phyloP scores from a whole-genome alignment of 805 yeast species.

The Candida sakaeoensis region DNA sequence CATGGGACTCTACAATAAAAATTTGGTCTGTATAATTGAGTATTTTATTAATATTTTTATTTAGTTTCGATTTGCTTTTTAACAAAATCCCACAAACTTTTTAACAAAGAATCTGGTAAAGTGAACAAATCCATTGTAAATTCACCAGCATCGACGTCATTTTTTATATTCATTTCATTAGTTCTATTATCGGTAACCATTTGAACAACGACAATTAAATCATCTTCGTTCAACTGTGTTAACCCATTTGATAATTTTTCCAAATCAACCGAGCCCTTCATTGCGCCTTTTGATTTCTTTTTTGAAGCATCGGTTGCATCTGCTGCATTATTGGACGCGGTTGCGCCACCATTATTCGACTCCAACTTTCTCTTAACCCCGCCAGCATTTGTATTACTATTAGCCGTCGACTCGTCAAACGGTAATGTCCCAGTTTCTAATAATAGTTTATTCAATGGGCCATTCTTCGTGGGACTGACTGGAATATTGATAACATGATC shows the following conservation, averaged over 20 bases:
- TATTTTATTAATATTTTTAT: not conserved
- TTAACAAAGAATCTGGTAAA: constrained; percentile 83
- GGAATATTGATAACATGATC: constrained; percentile 81
- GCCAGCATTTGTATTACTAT: constrained; percentile 13
- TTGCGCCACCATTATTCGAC: constrained; percentile 10
- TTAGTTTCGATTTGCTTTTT: constrained; percentile 53
- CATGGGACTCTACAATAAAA: constrained; percentile 74
- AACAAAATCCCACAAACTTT: constrained; percentile 93
- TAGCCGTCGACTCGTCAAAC: constrained; percentile 20
- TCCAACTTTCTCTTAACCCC: constrained; percentile 12
- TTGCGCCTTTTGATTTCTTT: constrained; percentile 53
- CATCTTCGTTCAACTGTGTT: constrained; percentile 87
- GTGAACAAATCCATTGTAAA: constrained; percentile 95
- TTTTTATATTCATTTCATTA: constrained; percentile 90
- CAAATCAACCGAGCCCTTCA: constrained; percentile 77
- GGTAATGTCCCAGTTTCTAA: constrained; percentile 84
- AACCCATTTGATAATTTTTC: constrained; percentile 88
- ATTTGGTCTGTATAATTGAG: constrained; percentile 49
- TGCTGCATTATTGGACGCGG: not conserved
- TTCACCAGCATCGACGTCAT: constrained; percentile 95
- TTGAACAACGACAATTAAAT: constrained; percentile 89
- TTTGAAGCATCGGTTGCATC: constrained; percentile 25
- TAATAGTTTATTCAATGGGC: constrained; percentile 65
- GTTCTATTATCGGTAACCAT: constrained; percentile 97
- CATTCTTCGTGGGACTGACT: constrained; percentile 52